Conservation (phyloP, 2,329 filamentous ascomycete genomes). For the Colletotrichum sp. region DNA sequence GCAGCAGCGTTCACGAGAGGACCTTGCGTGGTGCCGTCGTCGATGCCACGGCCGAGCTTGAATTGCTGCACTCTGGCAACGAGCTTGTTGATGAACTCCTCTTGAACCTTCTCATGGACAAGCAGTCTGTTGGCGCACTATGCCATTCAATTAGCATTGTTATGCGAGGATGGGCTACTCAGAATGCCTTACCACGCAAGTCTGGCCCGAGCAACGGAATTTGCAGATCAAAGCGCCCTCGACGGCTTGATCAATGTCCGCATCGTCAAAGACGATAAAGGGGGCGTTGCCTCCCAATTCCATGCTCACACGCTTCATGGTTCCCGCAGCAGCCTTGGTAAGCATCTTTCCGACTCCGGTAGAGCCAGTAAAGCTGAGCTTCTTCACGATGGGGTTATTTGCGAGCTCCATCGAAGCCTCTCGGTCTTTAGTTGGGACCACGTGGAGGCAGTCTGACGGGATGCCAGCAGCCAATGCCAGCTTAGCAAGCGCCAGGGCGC, state of each 20-base stretch:
- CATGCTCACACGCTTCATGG: conserved; percentile 76
- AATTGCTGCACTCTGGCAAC: conserved; percentile 60
- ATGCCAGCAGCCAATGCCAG: conserved; percentile 70
- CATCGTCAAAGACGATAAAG: conserved; percentile 79
- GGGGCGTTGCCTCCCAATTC: conserved; percentile 78
- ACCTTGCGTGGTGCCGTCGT: conserved; percentile 61
- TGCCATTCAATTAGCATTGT: not conserved
- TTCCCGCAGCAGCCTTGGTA: conserved; percentile 73
- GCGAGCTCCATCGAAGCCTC: conserved; percentile 24
- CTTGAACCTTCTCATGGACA: conserved; percentile 64
- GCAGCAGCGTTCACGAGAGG: conserved; percentile 71
- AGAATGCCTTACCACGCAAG: conserved; percentile 56
- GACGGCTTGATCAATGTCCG: conserved; percentile 71
- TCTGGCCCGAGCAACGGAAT: conserved; percentile 76
- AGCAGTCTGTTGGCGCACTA: conserved; percentile 58
- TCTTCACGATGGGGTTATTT: conserved; percentile 55
- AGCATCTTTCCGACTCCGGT: conserved; percentile 51
- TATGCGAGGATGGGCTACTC: rapidly evolving
- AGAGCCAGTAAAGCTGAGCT: conserved; percentile 76
- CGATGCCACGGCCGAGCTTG: conserved; percentile 62
- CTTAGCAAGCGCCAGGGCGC: conserved; percentile 68
- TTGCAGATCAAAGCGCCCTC: conserved; percentile 71
- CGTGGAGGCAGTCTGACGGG: conserved; percentile 65
- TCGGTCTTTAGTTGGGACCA: conserved; percentile 31
- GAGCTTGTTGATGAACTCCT: conserved; percentile 55